A percentile compares a stretch with the other conserved stretches of the same genome.
phyloP scores from a whole-genome alignment of 179 eudicot genomes.

The Beta lomatogona region DNA sequence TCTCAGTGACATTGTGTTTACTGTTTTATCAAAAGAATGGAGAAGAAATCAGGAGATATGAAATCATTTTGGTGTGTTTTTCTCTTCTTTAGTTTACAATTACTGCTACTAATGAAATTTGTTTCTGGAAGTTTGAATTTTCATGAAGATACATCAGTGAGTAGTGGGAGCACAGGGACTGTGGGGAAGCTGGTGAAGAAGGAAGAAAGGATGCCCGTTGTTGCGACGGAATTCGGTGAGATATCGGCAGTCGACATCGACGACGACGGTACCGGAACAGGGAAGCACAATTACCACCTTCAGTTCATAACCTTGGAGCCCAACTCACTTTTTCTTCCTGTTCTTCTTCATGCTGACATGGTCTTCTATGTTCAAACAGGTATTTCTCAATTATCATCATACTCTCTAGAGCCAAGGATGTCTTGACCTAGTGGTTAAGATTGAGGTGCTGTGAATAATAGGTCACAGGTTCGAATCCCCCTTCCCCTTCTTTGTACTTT shows the following conservation, averaged over 20 bases:
- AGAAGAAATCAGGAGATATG: slow-evolving; percentile 9
- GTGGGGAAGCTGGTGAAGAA: slow-evolving; percentile 53
- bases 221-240: slow-evolving; percentile 55
- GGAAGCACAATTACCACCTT: slow-evolving; percentile 46
- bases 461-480: no score
- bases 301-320: slow-evolving; percentile 79
- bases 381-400: slow-evolving; percentile 5
- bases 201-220: slow-evolving; percentile 47
- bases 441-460: no score
- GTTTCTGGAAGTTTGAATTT: slow-evolving; percentile 18
- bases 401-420: no score
- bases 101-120: neutral
- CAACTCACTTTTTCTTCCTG: slow-evolving; percentile 69
- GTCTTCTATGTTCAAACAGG: slow-evolving; percentile 80
- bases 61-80: neutral
- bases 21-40: neutral
- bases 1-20: neutral
- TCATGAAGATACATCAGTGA: slow-evolving; percentile 11
- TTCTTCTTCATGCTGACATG: slow-evolving; percentile 71
- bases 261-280: slow-evolving; percentile 30
- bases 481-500: no score
- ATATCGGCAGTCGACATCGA: slow-evolving; percentile 49
- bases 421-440: no score
- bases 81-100: neutral
- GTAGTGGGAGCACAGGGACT: slow-evolving; percentile 24